phyloP scores from a whole-genome alignment of 257 asterid species.

The Scutellaria barbata region DNA sequence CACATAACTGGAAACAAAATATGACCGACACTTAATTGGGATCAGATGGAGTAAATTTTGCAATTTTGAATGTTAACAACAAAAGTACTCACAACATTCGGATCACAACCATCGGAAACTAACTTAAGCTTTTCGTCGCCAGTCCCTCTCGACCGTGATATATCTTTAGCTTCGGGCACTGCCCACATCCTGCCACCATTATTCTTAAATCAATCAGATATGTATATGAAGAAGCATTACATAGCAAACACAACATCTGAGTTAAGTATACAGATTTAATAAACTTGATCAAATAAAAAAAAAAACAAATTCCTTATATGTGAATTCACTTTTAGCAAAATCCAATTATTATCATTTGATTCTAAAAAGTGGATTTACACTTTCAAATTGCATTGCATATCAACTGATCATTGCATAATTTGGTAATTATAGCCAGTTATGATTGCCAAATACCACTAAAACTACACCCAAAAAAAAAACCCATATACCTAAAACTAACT shows the following conservation, averaged over 20 bases:
- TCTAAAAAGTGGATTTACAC: conserved; percentile 31
- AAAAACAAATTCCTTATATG: neutral
- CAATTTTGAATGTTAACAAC: conserved; percentile 8
- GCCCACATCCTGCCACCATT: conserved; percentile 76
- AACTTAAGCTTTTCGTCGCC: conserved; percentile 57
- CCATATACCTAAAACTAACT: neutral
- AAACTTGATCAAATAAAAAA: neutral
- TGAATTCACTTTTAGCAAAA: conserved; percentile 12
- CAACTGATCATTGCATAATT: conserved; percentile 33
- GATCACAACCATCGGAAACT: conserved; percentile 67
- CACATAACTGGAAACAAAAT: too few relatives aligned
- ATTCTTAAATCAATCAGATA: conserved; percentile 26
- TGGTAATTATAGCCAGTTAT: conserved; percentile 27
- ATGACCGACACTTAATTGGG: too few relatives aligned
- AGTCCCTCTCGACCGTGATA: conserved; percentile 45
- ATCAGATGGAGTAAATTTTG: neutral
- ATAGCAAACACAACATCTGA: neutral
- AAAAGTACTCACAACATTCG: conserved; percentile 54
- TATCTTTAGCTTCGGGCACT: conserved; percentile 76
- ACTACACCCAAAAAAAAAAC: neutral
- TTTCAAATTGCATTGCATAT: conserved; percentile 33
- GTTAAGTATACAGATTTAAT: neutral
- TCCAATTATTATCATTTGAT: conserved; percentile 31
- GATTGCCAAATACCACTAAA: conserved; percentile 31
- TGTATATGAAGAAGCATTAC: conserved; percentile 9